Base-by-base conservation (phyloP, 139 green algal genomes). In the Diplosphaera chodatii region DNA sequence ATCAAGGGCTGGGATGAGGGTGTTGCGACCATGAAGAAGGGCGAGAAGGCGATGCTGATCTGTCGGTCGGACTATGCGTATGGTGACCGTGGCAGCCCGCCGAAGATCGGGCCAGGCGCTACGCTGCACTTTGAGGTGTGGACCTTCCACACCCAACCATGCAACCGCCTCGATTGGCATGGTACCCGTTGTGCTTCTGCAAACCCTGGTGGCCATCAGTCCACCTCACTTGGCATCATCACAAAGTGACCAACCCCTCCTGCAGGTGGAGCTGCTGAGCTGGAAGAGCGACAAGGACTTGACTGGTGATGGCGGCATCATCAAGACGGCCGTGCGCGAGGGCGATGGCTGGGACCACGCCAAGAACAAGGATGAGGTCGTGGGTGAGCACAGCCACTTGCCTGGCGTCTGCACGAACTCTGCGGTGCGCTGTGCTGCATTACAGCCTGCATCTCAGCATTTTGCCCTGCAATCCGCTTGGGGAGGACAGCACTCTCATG, bases 1-100 rank as follows among this genome's bases (percentile, higher is more conserved):
- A 99, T 99, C 81, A 97, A 97, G 79, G 94, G 89, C 13, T 98
- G 94, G 94, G 95, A 99, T 77, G 34, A 85, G 37, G 94, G 92
- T 20, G 90, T 99, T 55, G 88, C 84, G 13, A 91, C 78, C 3
- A 98, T 99, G 94, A 94, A 90, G 77, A 94, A 91, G 76, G 96
- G 94, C 13, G 93, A 99, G 82, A 89, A 91, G 76, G 22, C 31
- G 31, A 6, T 40, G 23, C 31, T 33, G 28, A n/a, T 63, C 21
- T 63, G 34, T 16, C 64, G 63, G 30, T 10, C 76, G 18, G 88
- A 97, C 31, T 98, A 98, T 64, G 95, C 92, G 1, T 99, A 99
- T 68, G 93, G 95, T 3, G 83, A 83, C 1, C 30, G 62, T 4
- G 94, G 95, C 37, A 88, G 80, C 25, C 91, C 91, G 16, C 91